Conservation (phyloP, 768 basidiomycete genomes). For the Neoboletus brunneissimus region DNA sequence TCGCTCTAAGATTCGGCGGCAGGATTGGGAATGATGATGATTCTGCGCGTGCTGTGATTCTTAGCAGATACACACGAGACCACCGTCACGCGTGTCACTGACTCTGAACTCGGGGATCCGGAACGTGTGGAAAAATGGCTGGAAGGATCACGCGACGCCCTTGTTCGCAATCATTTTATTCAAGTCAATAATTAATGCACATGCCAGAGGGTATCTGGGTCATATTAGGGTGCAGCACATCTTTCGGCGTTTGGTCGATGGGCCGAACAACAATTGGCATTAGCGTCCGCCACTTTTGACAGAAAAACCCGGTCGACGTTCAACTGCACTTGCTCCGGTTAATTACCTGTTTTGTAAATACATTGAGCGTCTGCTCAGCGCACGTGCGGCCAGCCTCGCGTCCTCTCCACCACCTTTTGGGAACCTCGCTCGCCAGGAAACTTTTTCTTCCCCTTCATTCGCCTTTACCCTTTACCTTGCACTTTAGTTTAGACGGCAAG, state of each 20-base stretch:
- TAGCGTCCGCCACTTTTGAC: background rate
- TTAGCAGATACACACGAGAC: background rate
- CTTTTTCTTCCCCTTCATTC: slow-evolving; percentile 6
- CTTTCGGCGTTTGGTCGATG: background rate
- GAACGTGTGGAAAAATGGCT: background rate
- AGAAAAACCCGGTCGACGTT: background rate
- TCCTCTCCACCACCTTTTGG: slow-evolving; percentile 15
- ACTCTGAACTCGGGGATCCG: no score
- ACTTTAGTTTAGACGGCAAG: background rate
- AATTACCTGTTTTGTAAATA: slow-evolving; percentile 16
- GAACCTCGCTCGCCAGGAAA: background rate
- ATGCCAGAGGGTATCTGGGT: background rate
- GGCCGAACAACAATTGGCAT: background rate
- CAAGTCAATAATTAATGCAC: background rate
- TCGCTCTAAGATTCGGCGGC: background rate
- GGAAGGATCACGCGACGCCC: background rate
- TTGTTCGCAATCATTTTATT: background rate
- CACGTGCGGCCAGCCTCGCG: slow-evolving; percentile 23
- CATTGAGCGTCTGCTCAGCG: slow-evolving; percentile 3
- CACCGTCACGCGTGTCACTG: no score
- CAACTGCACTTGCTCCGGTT: background rate
- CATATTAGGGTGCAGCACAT: background rate
- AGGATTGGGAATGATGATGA: background rate
- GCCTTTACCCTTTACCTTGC: background rate
- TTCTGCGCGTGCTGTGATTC: background rate